Conservation (phyloP, 257 asterid species). For the Rubia yunnanensis region DNA sequence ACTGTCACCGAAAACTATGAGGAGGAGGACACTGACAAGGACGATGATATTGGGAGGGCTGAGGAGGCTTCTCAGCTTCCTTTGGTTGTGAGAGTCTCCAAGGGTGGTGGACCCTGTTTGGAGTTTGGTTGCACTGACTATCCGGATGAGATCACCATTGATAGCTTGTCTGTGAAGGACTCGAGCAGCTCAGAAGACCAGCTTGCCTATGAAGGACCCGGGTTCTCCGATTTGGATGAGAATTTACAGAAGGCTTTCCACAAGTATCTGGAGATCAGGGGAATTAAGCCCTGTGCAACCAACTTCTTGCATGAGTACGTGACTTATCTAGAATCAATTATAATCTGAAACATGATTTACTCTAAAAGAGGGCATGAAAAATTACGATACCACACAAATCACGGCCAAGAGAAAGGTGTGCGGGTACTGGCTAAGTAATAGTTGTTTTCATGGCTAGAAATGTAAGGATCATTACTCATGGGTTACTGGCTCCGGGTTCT, state of each 20-base stretch:
- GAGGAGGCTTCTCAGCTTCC: slow-evolving; percentile 41
- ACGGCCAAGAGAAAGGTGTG: too few species aligned
- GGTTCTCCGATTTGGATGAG: slow-evolving; percentile 79
- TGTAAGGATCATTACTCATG: too few species aligned
- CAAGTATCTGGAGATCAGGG: slow-evolving; percentile 85
- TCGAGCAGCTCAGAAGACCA: slow-evolving; percentile 48
- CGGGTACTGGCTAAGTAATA: too few species aligned
- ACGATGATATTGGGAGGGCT: slow-evolving; percentile 25
- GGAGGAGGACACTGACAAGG: slow-evolving; percentile 21
- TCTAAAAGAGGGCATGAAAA: too few species aligned
- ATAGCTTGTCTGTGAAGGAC: slow-evolving; percentile 50
- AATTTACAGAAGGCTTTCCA: slow-evolving; percentile 89
- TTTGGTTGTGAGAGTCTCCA: slow-evolving; percentile 60
- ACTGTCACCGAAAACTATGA: too few species aligned
- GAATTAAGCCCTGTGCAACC: slow-evolving; percentile 69
- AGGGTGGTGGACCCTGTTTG: slow-evolving; percentile 40
- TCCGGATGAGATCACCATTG: slow-evolving; percentile 61
- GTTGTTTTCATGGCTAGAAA: too few species aligned
- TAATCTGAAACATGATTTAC: too few species aligned
- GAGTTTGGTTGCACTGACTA: slow-evolving; percentile 71
- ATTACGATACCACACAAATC: too few species aligned
- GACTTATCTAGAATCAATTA: too few species aligned
- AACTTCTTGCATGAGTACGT: slow-evolving; percentile 77
- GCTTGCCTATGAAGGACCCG: slow-evolving; percentile 86
- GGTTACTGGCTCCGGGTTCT: too few species aligned